Evolutionary conservation across 352 stramenopile genomes (phyloP).

Genomic region (Phytophthora rubi): DNA sequence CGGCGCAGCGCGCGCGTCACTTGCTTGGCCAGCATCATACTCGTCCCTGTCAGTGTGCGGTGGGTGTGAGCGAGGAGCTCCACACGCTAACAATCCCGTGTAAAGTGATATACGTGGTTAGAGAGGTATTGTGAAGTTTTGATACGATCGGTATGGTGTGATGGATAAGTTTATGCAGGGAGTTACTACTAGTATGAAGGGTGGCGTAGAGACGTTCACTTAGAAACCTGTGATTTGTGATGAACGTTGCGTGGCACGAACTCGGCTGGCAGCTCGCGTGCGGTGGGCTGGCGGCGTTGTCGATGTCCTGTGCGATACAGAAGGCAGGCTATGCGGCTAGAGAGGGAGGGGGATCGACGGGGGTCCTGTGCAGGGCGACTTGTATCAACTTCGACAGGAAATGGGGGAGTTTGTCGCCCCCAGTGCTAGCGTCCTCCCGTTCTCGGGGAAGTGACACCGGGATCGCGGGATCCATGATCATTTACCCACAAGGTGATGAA

Average conservation of each 20-base stretch:
- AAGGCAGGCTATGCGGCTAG: slow-evolving; percentile 31
- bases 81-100: slow-evolving; percentile 21
- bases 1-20: slow-evolving; percentile 34
- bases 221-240: too few species aligned
- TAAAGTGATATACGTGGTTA: slow-evolving; percentile 7
- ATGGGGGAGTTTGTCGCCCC: slow-evolving; percentile 19
- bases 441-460: slow-evolving; percentile 53
- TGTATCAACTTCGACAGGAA: slow-evolving; percentile 12
- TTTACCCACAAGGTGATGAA: slow-evolving; percentile 73
- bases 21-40: slow-evolving; percentile 39
- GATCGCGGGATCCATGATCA: slow-evolving; percentile 85
- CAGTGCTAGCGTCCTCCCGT: slow-evolving; percentile 62
- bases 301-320: slow-evolving; percentile 39
- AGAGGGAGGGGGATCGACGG: slow-evolving; percentile 32
- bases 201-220: too few species aligned
- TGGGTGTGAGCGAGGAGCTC: slow-evolving; percentile 29
- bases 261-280: slow-evolving; percentile 12
- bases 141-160: too few species aligned
- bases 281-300: slow-evolving; percentile 24
- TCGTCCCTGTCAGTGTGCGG: slow-evolving; percentile 6
- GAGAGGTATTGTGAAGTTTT: neutral
- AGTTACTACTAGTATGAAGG: too few species aligned
- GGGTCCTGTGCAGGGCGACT: slow-evolving; percentile 16
- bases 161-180: too few species aligned
- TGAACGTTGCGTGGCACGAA: slow-evolving; percentile 22